These are phyloP conservation scores for Hamamelis virginiana DNA, from an alignment of 164 flowering plant genomes.

Conservation along the genomic window DNA sequence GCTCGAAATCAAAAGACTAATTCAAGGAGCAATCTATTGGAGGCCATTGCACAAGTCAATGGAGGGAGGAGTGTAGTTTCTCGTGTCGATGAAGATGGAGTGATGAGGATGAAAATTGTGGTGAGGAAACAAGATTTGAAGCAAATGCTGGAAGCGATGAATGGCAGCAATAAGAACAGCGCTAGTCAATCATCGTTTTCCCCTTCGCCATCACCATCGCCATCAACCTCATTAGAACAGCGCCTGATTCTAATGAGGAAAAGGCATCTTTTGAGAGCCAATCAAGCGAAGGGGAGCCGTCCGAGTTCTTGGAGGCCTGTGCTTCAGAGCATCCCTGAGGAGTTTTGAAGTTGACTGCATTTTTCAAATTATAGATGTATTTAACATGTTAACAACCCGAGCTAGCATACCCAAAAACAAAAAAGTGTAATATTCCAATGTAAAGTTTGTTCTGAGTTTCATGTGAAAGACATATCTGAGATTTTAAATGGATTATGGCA, in stretches of 20 bases:
- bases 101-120: constrained; percentile 40
- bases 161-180: not conserved
- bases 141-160: constrained; percentile 29
- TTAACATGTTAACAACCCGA: no score
- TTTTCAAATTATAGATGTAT: no score
- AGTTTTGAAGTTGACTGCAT: constrained; percentile 9
- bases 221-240: constrained; percentile 22
- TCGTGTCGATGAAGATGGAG: constrained; percentile 24
- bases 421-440: no score
- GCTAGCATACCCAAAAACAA: no score
- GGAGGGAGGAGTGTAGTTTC: constrained; percentile 23
- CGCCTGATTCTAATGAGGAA: constrained; percentile 25
- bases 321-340: constrained; percentile 54
- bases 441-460: no score
- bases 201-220: not conserved
- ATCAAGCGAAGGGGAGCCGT: constrained; percentile 12
- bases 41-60: constrained; percentile 26
- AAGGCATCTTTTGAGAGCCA: constrained; percentile 20
- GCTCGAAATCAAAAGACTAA: not conserved
- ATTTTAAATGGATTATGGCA: no score
- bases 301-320: constrained; percentile 38
- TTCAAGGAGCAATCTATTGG: constrained; percentile 14
- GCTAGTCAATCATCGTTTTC: not conserved
- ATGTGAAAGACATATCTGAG: no score
- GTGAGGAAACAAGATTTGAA: constrained; percentile 42